Conservation (phyloP, 1,284 basidiomycete genomes). For the Ustilago sp. region DNA sequence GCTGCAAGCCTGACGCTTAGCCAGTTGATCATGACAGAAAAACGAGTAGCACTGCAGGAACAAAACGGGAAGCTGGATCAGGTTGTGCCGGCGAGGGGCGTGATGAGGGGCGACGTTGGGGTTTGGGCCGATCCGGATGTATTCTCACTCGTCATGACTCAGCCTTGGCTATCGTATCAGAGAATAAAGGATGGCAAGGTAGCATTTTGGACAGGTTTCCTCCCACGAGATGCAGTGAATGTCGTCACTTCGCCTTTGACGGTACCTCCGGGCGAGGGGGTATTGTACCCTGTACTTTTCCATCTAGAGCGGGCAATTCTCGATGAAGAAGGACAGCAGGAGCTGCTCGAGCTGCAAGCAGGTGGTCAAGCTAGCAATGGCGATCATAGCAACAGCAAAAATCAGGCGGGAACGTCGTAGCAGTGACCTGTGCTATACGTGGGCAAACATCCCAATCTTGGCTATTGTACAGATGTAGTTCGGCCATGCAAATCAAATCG, state of each 20-base stretch:
- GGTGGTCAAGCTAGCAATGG: no score
- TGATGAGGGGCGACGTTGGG: neutral
- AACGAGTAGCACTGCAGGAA: no score
- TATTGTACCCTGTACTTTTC: neutral
- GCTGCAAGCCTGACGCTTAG: no score
- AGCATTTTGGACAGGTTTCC: constrained; percentile 2
- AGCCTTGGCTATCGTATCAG: constrained; percentile 13
- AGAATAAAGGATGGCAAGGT: neutral
- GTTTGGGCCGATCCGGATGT: constrained; percentile 19
- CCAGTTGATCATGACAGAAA: no score
- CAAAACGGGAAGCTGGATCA: no score
- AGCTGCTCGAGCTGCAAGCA: neutral
- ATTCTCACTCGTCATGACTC: constrained; percentile 9
- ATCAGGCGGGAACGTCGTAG: no score
- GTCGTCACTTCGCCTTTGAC: no score
- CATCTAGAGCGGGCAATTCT: neutral
- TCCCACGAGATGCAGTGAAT: constrained; percentile 5
- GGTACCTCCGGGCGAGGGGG: no score
- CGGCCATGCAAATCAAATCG: constrained; percentile 22
- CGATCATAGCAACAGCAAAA: neutral
- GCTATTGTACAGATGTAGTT: no score
- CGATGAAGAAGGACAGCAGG: constrained; percentile 1
- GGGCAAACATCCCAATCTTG: no score
- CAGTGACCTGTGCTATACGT: no score
- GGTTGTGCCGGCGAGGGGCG: no score